Evolutionary conservation across 1,284 basidiomycete species (phyloP), one percentile per base, ranked within the genome.

Genomic region (Mycosarcoma maydis): DNA sequence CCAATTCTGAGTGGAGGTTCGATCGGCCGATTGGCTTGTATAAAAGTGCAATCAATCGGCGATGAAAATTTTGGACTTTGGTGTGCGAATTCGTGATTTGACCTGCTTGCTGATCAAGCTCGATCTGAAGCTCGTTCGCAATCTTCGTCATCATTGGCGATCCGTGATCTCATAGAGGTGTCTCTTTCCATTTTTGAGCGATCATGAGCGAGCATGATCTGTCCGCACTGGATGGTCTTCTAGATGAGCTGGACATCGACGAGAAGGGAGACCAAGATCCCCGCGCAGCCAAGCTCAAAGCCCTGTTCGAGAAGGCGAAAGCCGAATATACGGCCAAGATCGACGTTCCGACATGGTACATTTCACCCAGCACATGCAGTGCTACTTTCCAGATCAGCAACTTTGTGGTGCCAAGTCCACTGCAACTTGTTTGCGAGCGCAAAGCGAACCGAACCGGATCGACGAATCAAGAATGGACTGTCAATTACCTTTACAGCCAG

Each of bases 391-490:
- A 58, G 16, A 14, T 37, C 10, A 30, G 36, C 0, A 39, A 22
- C 0, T 64, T 56, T 33, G 14, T 7, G 6, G 26, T 64, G 0
- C 60, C 60, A 2, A 40, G 19, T 14, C 67, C 67, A 2, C 22
- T 22, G 0, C 29, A 64, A 0, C 43, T 70, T 0, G 48, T 64
- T 2, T 20, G 16, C 3, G 20, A 36, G 14, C 36, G 67, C 2
- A 60, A 52, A 17, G 30, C 44, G 0, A 42, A 53, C 32, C 32
- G 48, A 6, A 64, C 46, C 3, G 60, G 44, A 24, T 56, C 67
- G 17, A 59, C 48, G 1, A 44, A 48, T 8, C 67, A 70, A 32
- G 67, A 70, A 46, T 70, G 67, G 67, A 70, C 67, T 0, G 43
- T 41, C 30, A 59, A 52, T 51, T 60, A 64, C 22, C 56, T 70